Evolutionary conservation across 2,329 filamentous ascomycete genomes (phyloP), one percentile per base, ranked within the genome.

Genomic region (Fusarium sp.): DNA sequence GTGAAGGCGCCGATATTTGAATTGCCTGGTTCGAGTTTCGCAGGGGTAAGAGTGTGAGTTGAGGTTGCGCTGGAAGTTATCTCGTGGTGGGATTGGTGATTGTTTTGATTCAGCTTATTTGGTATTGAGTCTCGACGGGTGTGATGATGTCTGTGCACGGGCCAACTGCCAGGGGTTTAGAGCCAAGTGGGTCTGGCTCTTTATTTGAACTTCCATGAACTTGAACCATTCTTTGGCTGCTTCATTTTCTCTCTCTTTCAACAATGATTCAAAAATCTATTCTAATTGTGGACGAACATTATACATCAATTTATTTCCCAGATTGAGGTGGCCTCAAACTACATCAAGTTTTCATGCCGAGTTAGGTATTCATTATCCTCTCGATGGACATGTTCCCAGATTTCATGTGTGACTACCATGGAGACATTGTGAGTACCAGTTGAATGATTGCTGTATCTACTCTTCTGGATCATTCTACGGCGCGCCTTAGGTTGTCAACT

Each of bases 61-160:
- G 12, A 17, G 29, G 12, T 20, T 22, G 51, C 12, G n/a, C 51
- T 22, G 51, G 31, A 8, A n/a, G 12, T 27, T 31, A 51, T 51
- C 17, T 51, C 17, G 51, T 17, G 51, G 29, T 35, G 29, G 51
- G 35, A 33, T 56, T 56, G n/a, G n/a, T 24, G 31, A 36, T 56
- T 56, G 51, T 56, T 56, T 56, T 56, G 51, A 35, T 56, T 35
- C 31, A 12, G 17, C 31, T 35, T 9, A 27, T 31, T 51, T 51
- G 16, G 46, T 51, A 6, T 17, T 31, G 46, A 51, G 46, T 11
- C 16, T 56, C 6, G 31, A 24, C 12, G 5, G 29, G n/a, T 29
- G 51, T 35, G 51, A 56, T 17, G 31, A 35, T 35, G 29, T 17
- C 8, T 8, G 20, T 36, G 51, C 51, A 56, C 51, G 31, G 51